Percentiles rank a stretch among this genome's conserved stretches.
These are phyloP conservation scores for Hemisphaericaspora subhashii DNA, from an alignment of 1,139 yeast genomes.

Conservation along the genomic window DNA sequence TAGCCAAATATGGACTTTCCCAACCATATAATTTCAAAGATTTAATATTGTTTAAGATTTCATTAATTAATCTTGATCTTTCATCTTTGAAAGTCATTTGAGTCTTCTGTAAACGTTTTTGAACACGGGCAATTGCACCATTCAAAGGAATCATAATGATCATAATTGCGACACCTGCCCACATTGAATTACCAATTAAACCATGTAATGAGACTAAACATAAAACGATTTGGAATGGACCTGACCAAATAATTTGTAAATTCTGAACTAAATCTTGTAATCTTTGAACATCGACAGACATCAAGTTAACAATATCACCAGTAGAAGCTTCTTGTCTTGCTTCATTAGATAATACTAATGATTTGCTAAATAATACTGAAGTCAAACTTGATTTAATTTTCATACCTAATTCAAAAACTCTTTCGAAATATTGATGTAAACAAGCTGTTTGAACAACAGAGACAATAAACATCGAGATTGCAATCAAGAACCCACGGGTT, in stretches of 20 bases:
- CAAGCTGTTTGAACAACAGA: slow-evolving; percentile 82
- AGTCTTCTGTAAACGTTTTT: slow-evolving; percentile 69
- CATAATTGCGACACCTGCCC: slow-evolving; percentile 93
- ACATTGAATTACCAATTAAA: slow-evolving; percentile 86
- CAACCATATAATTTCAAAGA: slow-evolving; percentile 92
- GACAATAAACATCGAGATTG: slow-evolving; percentile 78
- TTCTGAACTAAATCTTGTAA: slow-evolving; percentile 87
- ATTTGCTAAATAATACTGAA: slow-evolving; percentile 75
- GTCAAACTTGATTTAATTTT: slow-evolving; percentile 79
- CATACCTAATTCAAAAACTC: slow-evolving; percentile 90
- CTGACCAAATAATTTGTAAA: slow-evolving; percentile 91
- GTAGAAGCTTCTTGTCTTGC: slow-evolving; percentile 77
- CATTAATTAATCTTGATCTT: slow-evolving; percentile 65
- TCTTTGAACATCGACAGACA: slow-evolving; percentile 97
- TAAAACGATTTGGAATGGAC: slow-evolving; percentile 86
- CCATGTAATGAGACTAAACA: slow-evolving; percentile 77
- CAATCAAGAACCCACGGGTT: slow-evolving; percentile 80
- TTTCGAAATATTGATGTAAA: slow-evolving; percentile 90
- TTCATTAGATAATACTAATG: slow-evolving; percentile 80
- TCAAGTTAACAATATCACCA: slow-evolving; percentile 96
- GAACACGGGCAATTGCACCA: slow-evolving; percentile 68
- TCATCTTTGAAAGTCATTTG: slow-evolving; percentile 51
- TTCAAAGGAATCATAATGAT: slow-evolving; percentile 83
- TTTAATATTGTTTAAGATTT: slow-evolving; percentile 87
- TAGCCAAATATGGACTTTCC: slow-evolving; percentile 82